Conservation (phyloP, 1,284 basidiomycete genomes). For the Lentinula novae-zelandiae region DNA sequence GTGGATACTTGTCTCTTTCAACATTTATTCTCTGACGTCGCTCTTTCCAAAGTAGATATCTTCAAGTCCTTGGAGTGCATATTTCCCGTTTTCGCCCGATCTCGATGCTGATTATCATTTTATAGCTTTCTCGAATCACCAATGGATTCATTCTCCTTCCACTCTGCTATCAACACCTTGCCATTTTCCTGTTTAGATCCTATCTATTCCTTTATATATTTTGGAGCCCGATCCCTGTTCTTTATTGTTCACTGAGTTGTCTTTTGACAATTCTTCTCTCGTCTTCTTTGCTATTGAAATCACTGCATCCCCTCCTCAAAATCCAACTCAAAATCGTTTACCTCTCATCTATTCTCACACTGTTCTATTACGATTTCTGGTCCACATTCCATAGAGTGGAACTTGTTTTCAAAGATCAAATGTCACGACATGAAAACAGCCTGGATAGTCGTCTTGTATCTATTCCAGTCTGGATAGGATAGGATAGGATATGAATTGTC, state of each 20-base stretch:
- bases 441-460: too few species aligned
- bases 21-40: background rate
- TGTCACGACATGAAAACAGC: too few species aligned
- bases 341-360: background rate
- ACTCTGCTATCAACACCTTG: background rate
- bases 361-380: conserved; percentile 2
- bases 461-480: too few species aligned
- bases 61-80: background rate
- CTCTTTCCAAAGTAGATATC: background rate
- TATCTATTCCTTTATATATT: conserved; percentile 9
- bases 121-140: background rate
- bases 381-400: background rate
- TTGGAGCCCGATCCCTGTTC: background rate
- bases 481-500: too few species aligned
- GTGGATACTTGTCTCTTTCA: background rate
- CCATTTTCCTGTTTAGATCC: background rate
- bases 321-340: background rate
- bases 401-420: background rate
- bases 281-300: conserved; percentile 3
- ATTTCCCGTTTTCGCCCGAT: background rate
- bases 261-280: background rate
- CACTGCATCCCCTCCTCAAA: background rate
- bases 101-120: background rate
- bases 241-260: background rate
- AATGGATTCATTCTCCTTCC: background rate